Evolutionary conservation across 345 rosid species (phyloP), one percentile per base, ranked within the genome.

Genomic region (Lepidium africanum): DNA sequence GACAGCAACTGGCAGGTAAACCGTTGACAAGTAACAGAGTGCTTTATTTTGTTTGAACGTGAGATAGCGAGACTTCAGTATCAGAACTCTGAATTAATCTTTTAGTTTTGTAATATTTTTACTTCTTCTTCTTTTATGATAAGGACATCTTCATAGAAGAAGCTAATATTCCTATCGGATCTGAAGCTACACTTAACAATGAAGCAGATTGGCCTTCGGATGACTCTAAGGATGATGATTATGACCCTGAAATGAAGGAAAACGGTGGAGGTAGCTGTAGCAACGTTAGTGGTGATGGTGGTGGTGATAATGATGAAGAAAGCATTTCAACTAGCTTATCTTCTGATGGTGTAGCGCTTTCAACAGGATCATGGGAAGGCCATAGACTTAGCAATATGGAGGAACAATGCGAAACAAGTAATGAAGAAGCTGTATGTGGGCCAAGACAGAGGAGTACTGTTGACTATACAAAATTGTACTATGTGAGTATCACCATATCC

Each of bases 141-240:
- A 72, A 94, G 99, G 96, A 91, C 70, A 87, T 94, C 67, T 94
- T 91, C 74, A 81, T 79, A 56, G 92, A 87, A 70, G 98, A 89
- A 82, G 97, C 96, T 72, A 81, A 71, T 65, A 55, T 72, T 19
- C 86, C 87, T 35, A 84, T 81, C 58, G 91, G 85, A 53, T 83
- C 80, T 48, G 67, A 57, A 49, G 79, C 76, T 30, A 77, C 74
- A 51, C 63, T 86, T 35, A 88, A 89, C 76, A 82, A 76, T 15
- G 96, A 85, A 61, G 86, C 72, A 17, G 88, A 86, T 33, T 94
- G 99, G 97, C 99, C 99, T 77, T 91, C 96, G 6, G 99, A 94
- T 85, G 99, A 94, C 77, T 91, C 97, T 30, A 80, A 81, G 69
- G 99, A 94, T 81, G 85, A 81, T 60, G 93, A 94, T 69, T 94